These are phyloP conservation scores for Pichiaceae sp. DNA, from an alignment of 1,139 yeast species.

Conservation along the genomic window DNA sequence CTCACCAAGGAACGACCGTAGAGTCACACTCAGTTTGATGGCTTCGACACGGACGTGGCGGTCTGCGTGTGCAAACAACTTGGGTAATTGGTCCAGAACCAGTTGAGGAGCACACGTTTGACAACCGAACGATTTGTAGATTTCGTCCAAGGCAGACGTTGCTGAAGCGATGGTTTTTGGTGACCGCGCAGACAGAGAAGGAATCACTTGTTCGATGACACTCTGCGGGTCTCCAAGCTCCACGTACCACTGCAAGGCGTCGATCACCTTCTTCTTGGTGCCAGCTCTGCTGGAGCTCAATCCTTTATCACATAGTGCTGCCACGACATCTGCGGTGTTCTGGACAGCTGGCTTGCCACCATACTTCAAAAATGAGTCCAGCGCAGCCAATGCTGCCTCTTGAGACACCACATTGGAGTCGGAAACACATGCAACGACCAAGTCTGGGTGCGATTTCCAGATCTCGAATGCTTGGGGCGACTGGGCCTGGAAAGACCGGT, in stretches of 20 bases:
- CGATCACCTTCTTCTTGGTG: conserved; percentile 60
- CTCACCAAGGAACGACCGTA: conserved; percentile 72
- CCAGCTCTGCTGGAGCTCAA: conserved; percentile 68
- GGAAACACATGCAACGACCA: conserved; percentile 48
- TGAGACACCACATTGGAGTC: conserved; percentile 92
- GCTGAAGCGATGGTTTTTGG: conserved; percentile 79
- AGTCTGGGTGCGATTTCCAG: conserved; percentile 41
- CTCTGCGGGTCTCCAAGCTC: conserved; percentile 63
- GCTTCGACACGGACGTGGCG: conserved; percentile 79
- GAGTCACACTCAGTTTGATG: conserved; percentile 55
- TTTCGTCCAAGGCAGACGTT: conserved; percentile 44
- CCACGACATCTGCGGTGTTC: conserved; percentile 39
- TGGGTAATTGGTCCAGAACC: conserved; percentile 52
- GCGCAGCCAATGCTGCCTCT: conserved; percentile 62
- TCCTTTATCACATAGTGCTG: conserved; percentile 71
- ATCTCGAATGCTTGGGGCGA: conserved; percentile 44
- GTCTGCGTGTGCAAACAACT: conserved; percentile 81
- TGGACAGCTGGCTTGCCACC: conserved; percentile 42
- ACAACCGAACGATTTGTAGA: conserved; percentile 67
- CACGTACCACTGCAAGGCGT: conserved; percentile 52
- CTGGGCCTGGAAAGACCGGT: conserved; percentile 45
- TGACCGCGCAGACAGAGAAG: conserved; percentile 50
- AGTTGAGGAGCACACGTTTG: conserved; percentile 52
- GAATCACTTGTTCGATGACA: conserved; percentile 60
- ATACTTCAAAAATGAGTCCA: conserved; percentile 47